Evolutionary conservation across 495 filamentous ascomycete genomes (phyloP).

Genomic region (Geoglossum glabrum): DNA sequence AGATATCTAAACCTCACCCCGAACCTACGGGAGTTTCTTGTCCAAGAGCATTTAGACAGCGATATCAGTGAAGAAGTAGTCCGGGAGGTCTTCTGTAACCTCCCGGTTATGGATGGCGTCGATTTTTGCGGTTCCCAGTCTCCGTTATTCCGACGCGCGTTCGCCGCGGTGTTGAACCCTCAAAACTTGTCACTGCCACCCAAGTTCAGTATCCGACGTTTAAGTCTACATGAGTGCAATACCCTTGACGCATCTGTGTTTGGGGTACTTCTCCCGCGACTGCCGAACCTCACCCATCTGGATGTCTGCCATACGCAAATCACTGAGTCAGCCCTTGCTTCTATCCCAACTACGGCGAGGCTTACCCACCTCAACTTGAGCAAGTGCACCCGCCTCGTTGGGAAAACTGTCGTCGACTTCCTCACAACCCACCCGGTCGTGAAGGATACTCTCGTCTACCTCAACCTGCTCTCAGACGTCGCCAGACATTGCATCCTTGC

Average conservation of each 20-base stretch:
- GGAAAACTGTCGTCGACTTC: slow-evolving; percentile 47
- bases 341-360: slow-evolving; percentile 48
- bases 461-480: slow-evolving; percentile 58
- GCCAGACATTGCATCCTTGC: slow-evolving; percentile 53
- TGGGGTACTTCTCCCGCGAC: slow-evolving; percentile 46
- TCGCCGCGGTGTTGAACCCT: slow-evolving; percentile 26
- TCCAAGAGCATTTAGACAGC: slow-evolving; percentile 68
- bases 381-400: slow-evolving; percentile 50
- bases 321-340: slow-evolving; percentile 50
- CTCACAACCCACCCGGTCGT: slow-evolving; percentile 53
- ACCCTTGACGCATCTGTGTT: slow-evolving; percentile 46
- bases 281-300: slow-evolving; percentile 54
- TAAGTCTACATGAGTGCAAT: slow-evolving; percentile 69
- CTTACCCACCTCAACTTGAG: slow-evolving; percentile 68
- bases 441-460: slow-evolving; percentile 39
- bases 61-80: slow-evolving; percentile 52
- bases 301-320: slow-evolving; percentile 66
- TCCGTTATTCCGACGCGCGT: slow-evolving; percentile 34
- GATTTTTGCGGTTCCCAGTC: slow-evolving; percentile 70
- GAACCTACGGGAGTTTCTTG: slow-evolving; percentile 59
- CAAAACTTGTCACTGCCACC: slow-evolving; percentile 20
- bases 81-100: slow-evolving; percentile 43
- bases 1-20: slow-evolving; percentile 58
- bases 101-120: slow-evolving; percentile 49
- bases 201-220: slow-evolving; percentile 38